phyloP scores from a whole-genome alignment of 2,329 filamentous ascomycete species.

The Cladorrhinum sp. region DNA sequence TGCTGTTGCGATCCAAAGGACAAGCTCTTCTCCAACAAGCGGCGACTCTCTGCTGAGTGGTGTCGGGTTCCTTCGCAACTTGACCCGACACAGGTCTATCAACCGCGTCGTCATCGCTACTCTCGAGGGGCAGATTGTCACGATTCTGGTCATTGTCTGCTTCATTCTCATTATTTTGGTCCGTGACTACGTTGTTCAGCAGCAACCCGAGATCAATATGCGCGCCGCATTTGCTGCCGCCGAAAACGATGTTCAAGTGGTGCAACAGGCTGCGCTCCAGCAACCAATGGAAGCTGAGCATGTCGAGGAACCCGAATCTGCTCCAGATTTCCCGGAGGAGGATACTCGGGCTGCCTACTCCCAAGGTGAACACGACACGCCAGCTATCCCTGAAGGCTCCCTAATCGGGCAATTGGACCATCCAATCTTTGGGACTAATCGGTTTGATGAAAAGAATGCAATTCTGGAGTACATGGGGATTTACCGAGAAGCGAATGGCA shows the following conservation, averaged over 20 bases:
- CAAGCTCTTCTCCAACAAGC: slow-evolving; percentile 20
- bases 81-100: slow-evolving; percentile 66
- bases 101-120: slow-evolving; percentile 81
- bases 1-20: slow-evolving; percentile 16
- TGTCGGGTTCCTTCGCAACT: slow-evolving; percentile 53
- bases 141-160: slow-evolving; percentile 81
- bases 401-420: background rate
- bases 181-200: slow-evolving; percentile 95
- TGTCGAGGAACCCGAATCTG: background rate
- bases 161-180: slow-evolving; percentile 98
- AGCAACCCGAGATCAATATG: slow-evolving; percentile 90
- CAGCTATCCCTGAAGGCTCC: background rate
- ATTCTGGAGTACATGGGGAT: slow-evolving; percentile 51
- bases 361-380: background rate
- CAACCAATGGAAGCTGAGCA: background rate
- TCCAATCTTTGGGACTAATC: background rate
- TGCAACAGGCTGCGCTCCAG: background rate
- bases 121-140: slow-evolving; percentile 91
- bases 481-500: slow-evolving; percentile 58
- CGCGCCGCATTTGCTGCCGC: slow-evolving; percentile 57
- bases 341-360: background rate
- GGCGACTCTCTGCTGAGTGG: slow-evolving; percentile 54
- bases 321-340: background rate
- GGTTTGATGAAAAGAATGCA: slow-evolving; percentile 14
- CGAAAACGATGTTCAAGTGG: slow-evolving; percentile 16